Conservation (phyloP, 2,329 filamentous ascomycete species). For the Cryoendolithus antarcticus region DNA sequence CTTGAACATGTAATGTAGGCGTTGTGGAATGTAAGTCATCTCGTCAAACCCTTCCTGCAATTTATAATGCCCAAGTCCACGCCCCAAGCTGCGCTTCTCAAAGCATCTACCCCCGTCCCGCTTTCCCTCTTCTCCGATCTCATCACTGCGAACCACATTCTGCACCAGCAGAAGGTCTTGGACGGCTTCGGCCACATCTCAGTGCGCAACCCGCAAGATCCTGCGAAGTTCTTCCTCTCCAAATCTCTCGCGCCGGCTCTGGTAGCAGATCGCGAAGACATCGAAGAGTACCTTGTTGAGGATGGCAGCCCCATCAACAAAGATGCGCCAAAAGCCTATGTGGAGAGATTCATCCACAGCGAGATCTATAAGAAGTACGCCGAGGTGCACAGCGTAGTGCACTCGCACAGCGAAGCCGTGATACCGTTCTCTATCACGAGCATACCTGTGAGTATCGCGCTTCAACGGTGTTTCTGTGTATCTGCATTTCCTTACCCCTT, state of each 20-base stretch:
- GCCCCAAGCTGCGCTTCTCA: conserved; percentile 12
- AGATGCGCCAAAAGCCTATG: conserved; percentile 20
- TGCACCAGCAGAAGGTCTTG: conserved; percentile 13
- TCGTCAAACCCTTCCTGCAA: too few species aligned
- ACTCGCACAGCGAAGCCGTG: conserved; percentile 30
- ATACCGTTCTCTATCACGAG: conserved; percentile 31
- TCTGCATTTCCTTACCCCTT: too few species aligned
- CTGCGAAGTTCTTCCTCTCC: conserved; percentile 33
- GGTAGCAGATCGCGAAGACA: conserved; percentile 28
- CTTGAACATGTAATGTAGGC: too few species aligned
- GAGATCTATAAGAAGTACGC: conserved; percentile 34
- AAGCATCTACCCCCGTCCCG: conserved; percentile 16
- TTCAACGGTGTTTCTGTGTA: too few species aligned
- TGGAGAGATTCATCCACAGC: conserved; percentile 33
- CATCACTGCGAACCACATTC: conserved; percentile 26
- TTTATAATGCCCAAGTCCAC: too few species aligned
- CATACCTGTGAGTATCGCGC: conserved; percentile 24
- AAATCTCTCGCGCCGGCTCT: conserved; percentile 31
- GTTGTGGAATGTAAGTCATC: too few species aligned
- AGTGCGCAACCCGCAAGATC: conserved; percentile 24
- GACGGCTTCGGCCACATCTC: conserved; percentile 21
- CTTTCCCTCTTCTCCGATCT: conserved; percentile 20
- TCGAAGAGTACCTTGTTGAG: conserved; percentile 33
- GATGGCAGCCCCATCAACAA: conserved; percentile 23
- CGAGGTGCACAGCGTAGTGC: conserved; percentile 31